Conservation (phyloP, 768 basidiomycete species). For the Naganishia randhawae region DNA sequence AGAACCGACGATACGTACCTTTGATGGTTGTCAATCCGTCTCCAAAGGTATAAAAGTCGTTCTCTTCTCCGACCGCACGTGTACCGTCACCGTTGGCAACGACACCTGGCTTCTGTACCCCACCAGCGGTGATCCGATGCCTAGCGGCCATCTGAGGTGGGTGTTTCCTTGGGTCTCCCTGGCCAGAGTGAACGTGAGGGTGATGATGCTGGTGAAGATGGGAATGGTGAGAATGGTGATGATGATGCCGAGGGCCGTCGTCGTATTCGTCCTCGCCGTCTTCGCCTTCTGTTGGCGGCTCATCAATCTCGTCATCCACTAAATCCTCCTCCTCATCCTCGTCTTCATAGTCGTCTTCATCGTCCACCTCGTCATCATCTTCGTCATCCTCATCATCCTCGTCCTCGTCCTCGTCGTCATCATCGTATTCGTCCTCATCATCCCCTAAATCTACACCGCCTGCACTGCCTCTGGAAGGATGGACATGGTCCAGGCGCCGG, state of each 20-base stretch:
- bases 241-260: conserved; percentile 51
- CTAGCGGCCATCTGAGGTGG: conserved; percentile 21
- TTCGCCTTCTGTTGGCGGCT: conserved; percentile 58
- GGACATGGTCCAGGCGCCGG: conserved; percentile 27
- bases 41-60: conserved; percentile 75
- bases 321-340: conserved; percentile 46
- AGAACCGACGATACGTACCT: conserved; percentile 44
- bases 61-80: conserved; percentile 41
- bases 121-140: conserved; percentile 20
- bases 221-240: conserved; percentile 29
- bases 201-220: conserved; percentile 26
- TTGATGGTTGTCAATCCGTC: conserved; percentile 70
- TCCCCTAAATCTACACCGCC: conserved; percentile 52
- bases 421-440: conserved; percentile 48
- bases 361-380: conserved; percentile 49
- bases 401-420: conserved; percentile 46
- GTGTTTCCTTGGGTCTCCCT: conserved; percentile 1
- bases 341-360: conserved; percentile 62
- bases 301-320: conserved; percentile 60
- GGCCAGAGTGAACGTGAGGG: conserved; percentile 22
- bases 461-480: conserved; percentile 54
- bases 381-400: conserved; percentile 40
- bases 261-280: conserved; percentile 57
- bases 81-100: conserved; percentile 18
- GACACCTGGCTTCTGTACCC: conserved; percentile 23